Conservation (phyloP, 768 basidiomycete species). For the Leccinum disarticulatum region DNA sequence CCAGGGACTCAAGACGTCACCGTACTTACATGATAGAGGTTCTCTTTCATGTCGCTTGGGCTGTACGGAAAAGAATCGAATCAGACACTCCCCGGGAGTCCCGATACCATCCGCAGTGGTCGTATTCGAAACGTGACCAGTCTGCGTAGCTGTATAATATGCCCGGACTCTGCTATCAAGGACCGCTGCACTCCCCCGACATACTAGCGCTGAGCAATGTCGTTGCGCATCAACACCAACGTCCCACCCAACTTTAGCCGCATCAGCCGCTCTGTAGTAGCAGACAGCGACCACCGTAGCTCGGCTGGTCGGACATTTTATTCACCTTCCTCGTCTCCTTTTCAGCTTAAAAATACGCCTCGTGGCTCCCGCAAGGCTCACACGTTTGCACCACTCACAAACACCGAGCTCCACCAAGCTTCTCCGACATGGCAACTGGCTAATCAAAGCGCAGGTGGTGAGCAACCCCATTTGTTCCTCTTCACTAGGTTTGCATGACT, state of each 20-base stretch:
- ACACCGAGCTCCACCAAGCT: slow-evolving; percentile 31
- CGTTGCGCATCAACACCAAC: slow-evolving; percentile 32
- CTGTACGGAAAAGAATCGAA: slow-evolving; percentile 10
- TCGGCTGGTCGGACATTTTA: slow-evolving; percentile 13
- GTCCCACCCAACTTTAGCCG: slow-evolving; percentile 23
- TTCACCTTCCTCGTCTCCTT: slow-evolving; percentile 24
- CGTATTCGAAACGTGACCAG: slow-evolving; percentile 29
- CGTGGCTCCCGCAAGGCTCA: slow-evolving; percentile 32
- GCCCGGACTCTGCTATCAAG: slow-evolving; percentile 7
- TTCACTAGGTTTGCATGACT: slow-evolving; percentile 15
- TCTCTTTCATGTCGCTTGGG: slow-evolving; percentile 16
- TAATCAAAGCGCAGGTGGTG: slow-evolving; percentile 32
- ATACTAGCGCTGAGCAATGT: slow-evolving; percentile 21
- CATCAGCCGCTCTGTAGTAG: slow-evolving; percentile 17
- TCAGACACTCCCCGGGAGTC: slow-evolving; percentile 7
- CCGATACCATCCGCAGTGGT: slow-evolving; percentile 8
- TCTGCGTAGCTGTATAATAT: slow-evolving; percentile 22
- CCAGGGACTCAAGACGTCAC: slow-evolving; percentile 20
- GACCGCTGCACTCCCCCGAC: slow-evolving; percentile 7
- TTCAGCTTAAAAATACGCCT: slow-evolving; percentile 25
- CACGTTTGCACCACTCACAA: slow-evolving; percentile 34
- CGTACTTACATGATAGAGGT: slow-evolving; percentile 9
- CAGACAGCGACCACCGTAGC: slow-evolving; percentile 14
- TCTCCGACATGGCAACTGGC: slow-evolving; percentile 23
- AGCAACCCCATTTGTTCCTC: slow-evolving; percentile 22